Conservation (phyloP, 495 filamentous ascomycete genomes). For the Lasiosphaeria miniovina region DNA sequence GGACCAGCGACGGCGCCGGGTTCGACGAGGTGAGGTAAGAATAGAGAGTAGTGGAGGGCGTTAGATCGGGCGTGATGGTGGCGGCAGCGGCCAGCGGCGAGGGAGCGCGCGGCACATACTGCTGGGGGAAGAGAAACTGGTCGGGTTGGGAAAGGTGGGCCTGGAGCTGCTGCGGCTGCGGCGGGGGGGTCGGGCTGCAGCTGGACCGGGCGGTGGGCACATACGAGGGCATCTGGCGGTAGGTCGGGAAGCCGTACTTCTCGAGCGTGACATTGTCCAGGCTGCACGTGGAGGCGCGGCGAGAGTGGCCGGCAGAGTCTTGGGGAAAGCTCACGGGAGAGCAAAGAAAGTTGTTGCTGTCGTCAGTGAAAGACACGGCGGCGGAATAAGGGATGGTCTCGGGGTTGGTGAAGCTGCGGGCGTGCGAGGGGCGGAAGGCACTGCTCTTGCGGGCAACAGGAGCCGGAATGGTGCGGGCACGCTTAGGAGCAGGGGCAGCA, state of each 20-base stretch:
- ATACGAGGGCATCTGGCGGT: constrained; percentile 72
- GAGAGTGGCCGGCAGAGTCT: constrained; percentile 47
- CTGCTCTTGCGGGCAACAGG: constrained; percentile 26
- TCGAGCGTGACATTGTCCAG: constrained; percentile 64
- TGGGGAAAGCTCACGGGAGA: constrained; percentile 65
- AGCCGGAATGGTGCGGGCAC: constrained; percentile 36
- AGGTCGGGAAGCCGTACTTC: constrained; percentile 76
- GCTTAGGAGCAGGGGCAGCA: constrained; percentile 36
- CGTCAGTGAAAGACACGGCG: constrained; percentile 37
- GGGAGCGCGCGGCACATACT: constrained; percentile 42
- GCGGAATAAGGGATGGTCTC: constrained; percentile 56
- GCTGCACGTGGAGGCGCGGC: constrained; percentile 65
- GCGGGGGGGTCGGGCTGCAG: constrained; percentile 29
- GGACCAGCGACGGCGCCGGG: constrained; percentile 77
- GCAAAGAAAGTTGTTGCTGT: constrained; percentile 45
- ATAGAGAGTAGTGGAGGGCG: constrained; percentile 66
- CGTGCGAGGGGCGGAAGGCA: constrained; percentile 48
- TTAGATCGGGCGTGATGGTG: constrained; percentile 35
- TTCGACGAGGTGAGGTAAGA: constrained; percentile 76
- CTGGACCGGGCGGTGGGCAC: constrained; percentile 37
- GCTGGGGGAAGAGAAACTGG: constrained; percentile 43
- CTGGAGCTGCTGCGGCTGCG: constrained; percentile 33
- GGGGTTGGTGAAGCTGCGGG: constrained; percentile 66
- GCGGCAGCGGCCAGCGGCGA: constrained; percentile 49
- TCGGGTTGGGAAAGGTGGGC: constrained; percentile 32